Evolutionary conservation across 108 stramenopile species (phyloP), one percentile per base, ranked within the genome.

Genomic region (Skeletonema menzelii): DNA sequence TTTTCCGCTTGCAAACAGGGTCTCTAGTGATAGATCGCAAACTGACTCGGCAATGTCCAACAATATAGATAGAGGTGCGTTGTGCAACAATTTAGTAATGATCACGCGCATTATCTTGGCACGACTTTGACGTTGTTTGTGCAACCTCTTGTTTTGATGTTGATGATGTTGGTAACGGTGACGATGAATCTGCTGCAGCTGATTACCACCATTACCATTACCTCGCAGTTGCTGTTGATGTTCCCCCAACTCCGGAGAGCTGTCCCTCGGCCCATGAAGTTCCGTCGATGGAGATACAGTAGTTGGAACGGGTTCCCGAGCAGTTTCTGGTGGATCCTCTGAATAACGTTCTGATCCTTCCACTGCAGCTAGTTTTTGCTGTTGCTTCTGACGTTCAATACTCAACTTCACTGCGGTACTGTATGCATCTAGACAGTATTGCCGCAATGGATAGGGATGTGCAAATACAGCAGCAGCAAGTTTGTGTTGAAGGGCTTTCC

Each of bases 351-450:
- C 67, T 35, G 71, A 14, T 53, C 56, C 44, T 38, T 56, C 56
- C 57, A 56, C 8, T 65, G 44, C n/a, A 22, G 49, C 22, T 22
- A 53, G 3, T n/a, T 22, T 8, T 22, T 53, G 1, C 30, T 56
- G 37, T 35, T 58, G 40, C 15, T 49, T 47, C 38, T 38, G 56
- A n/a, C 53, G 75, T 40, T 53, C 61, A 34, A 55, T 63, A 40
- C 67, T 78, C 59, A 91, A 73, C 27, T 87, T 84, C 35, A 71
- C 42, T 0, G 91, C 91, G 3, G 86, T 86, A 6, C 76, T 55
- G 62, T 87, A 89, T 5, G 90, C 90, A 47, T 89, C 87, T n/a
- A 89, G 42, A 59, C 91, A 92, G 74, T 85, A 95, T 24, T 49
- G 62, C n/a, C 88, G 73, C 1, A 95, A 46, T 10, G 94, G 84